Evolutionary conservation across 140 eudicot genomes (phyloP).

Genomic region (Bidens hawaiensis): DNA sequence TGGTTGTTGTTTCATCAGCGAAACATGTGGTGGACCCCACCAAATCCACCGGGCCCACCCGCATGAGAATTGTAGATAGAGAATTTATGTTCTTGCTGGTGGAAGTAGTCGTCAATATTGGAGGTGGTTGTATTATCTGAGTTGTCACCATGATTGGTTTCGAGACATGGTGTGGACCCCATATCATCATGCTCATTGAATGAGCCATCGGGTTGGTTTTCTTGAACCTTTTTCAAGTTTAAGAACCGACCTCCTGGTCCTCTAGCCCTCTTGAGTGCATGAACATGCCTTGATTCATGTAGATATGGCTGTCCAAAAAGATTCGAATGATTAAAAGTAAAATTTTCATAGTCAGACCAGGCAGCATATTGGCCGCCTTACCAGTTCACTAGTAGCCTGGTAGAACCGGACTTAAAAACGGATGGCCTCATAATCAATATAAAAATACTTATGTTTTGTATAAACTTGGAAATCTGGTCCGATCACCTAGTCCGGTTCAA

Average conservation of each 20-base stretch:
- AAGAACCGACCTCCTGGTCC: slow-evolving; percentile 82
- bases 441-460: too few species aligned
- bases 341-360: too few species aligned
- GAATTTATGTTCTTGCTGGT: slow-evolving; percentile 39
- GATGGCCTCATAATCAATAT: too few species aligned
- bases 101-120: slow-evolving; percentile 30
- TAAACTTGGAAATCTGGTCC: too few species aligned
- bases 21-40: slow-evolving; percentile 42
- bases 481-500: too few species aligned
- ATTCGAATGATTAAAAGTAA: neutral
- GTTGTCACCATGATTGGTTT: slow-evolving; percentile 20
- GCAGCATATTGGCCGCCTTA: too few species aligned
- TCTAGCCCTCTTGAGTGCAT: slow-evolving; percentile 75
- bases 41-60: slow-evolving; percentile 19
- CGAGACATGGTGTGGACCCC: slow-evolving; percentile 6
- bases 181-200: slow-evolving; percentile 21
- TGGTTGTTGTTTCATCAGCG: slow-evolving; percentile 29
- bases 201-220: slow-evolving; percentile 17
- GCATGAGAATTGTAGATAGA: slow-evolving; percentile 32
- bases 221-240: slow-evolving; percentile 49
- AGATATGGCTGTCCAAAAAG: slow-evolving; percentile 58
- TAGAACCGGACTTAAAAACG: too few species aligned
- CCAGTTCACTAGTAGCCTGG: too few species aligned
- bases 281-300: slow-evolving; percentile 76
- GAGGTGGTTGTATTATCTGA: slow-evolving; percentile 38